Conservation (phyloP, 2,329 filamentous ascomycete genomes). For the Ophiostoma quercus region DNA sequence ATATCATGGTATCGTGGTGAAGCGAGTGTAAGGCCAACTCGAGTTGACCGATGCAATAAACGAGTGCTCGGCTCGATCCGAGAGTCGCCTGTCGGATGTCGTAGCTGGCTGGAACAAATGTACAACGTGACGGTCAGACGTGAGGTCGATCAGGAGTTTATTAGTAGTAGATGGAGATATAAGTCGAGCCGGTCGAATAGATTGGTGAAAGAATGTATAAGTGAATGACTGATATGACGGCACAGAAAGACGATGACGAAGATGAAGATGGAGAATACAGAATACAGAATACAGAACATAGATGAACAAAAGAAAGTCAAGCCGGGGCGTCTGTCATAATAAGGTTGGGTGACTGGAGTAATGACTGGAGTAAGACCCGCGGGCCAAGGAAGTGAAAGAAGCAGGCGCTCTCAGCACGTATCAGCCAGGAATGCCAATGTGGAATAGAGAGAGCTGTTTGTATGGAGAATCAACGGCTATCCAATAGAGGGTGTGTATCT, state of each 20-base stretch:
- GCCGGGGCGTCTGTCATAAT: not conserved
- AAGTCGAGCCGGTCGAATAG: not conserved
- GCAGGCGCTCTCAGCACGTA: not conserved
- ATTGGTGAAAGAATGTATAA: not conserved
- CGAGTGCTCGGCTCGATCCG: not conserved
- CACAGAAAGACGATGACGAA: not conserved
- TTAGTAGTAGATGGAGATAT: not conserved
- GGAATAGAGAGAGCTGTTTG: not conserved
- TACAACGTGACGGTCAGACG: not conserved
- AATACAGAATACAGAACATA: not conserved
- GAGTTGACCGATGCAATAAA: not conserved
- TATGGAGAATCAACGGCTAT: not conserved
- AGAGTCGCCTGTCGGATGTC: not conserved
- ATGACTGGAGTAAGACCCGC: not conserved
- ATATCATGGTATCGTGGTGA: not conserved
- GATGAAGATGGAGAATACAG: not conserved
- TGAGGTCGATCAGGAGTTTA: not conserved
- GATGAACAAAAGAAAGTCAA: not conserved
- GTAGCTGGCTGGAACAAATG: not conserved
- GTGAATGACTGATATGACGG: not conserved
- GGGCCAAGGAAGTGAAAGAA: not conserved
- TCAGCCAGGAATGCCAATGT: slow-evolving; percentile 7
- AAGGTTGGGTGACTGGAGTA: not conserved
- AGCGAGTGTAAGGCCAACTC: not conserved
- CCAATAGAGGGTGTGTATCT: not conserved